Base-by-base conservation (phyloP, 768 basidiomycete genomes). In the Tricholoma hemisulphureum region DNA sequence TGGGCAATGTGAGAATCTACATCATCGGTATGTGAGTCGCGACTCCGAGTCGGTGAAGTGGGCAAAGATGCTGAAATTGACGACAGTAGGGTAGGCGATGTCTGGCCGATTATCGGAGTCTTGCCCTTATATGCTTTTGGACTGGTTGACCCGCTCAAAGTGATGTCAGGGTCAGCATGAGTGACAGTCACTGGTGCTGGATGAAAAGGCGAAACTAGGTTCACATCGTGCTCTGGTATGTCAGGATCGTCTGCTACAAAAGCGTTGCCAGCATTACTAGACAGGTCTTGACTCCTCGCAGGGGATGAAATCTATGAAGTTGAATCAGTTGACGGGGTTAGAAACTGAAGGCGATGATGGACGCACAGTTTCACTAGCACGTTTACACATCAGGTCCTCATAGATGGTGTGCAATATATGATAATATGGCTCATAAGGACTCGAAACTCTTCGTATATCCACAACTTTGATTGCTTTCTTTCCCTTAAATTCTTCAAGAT, bases 341-440 rank as follows among this genome's bases (percentile, higher is more conserved):
- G n/a, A 20, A 29, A 39, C 6, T 20, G 43, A 24, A 1, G 9
- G 18, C 18, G 46, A 29, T 18, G 14, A 49, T 49, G 16, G 10
- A 13, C 46, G 16, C n/a, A 49, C 46, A 51, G 67, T 62, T 16
- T 64, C 64, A n/a, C n/a, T n/a, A n/a, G n/a, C n/a, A 6, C 60
- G 60, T 50, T 65, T 58, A 56, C 45, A 61, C 16, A 34, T 29
- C 18, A 68, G 18, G 7, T 65, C 67, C 21, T 65, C 57, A 14
- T 45, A 23, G 35, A 75, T 69, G 2, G 62, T 63, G 8, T 60
- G 55, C 10, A 72, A 56, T 11, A 63, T 49, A 57, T 75, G 73
- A 51, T 65, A 59, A 48, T 67, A 73, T 35, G 69, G 61, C 51
- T 71, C 69, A 53, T 72, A 62, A 10, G 65, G 63, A 51, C 68